Base-by-base conservation (phyloP, 2,329 filamentous ascomycete species). In the Mariannaea elegans region DNA sequence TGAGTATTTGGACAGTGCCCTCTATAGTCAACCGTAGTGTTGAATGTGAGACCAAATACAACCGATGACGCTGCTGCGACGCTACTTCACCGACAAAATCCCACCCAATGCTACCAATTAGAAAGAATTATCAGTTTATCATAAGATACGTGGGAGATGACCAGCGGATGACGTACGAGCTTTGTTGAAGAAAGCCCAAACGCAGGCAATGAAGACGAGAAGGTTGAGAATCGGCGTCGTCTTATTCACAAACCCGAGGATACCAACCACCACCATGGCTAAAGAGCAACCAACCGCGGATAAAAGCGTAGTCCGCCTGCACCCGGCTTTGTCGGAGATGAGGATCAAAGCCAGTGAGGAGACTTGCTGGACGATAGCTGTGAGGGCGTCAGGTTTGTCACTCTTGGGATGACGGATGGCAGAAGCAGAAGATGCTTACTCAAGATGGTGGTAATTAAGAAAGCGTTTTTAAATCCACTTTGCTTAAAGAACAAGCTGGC, bases 71-170 rank as follows among this genome's bases (percentile, higher is more conserved):
- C 57, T 13, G 57, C 53, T 7, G 60, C 2, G 60, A 56, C 1
- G 60, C 51, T 13, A 63, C 49, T 14, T 63, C 60, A 7, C 60
- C 60, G 1, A 63, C 60, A 42, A 63, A 60, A 1, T 56, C 59
- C 50, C 41, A 63, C n/a, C n/a, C n/a, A n/a, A n/a, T n/a, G n/a
- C n/a, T n/a, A n/a, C n/a, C n/a, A n/a, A n/a, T n/a, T n/a, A n/a
- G n/a, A n/a, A n/a, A n/a, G n/a, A n/a, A n/a, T n/a, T n/a, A n/a
- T n/a, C n/a, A n/a, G n/a, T n/a, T n/a, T n/a, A n/a, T n/a, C n/a
- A n/a, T n/a, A n/a, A n/a, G n/a, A n/a, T n/a, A n/a, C n/a, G n/a
- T n/a, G n/a, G n/a, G n/a, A n/a, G n/a, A n/a, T n/a, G 3, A 47
- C 60, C 6, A 63, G 36, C 8, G 41, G 45, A 4, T 53, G 57